Percentiles rank a stretch among this genome's conserved stretches.
These are phyloP conservation scores for Pseudoperonospora humuli DNA, from an alignment of 352 stramenopile species.

Conservation along the genomic window DNA sequence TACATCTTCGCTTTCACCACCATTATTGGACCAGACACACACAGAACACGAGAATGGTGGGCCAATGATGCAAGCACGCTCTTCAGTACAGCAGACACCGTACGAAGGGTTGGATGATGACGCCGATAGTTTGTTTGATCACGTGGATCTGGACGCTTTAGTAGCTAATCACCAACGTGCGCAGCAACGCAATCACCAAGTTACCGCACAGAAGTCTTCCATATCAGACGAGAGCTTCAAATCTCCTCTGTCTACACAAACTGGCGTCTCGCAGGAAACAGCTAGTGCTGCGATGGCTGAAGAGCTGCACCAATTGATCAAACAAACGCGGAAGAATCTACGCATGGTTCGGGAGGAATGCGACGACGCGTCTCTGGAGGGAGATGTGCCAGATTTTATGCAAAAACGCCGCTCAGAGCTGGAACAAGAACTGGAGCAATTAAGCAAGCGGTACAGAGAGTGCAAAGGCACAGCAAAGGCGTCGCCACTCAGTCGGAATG, in stretches of 20 bases:
- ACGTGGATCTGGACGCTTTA: constrained; percentile 46
- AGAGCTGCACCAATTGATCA: constrained; percentile 42
- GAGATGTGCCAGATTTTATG: constrained; percentile 52
- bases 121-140: constrained; percentile 25
- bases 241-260: constrained; percentile 13
- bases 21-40: background rate
- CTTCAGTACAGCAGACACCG: constrained; percentile 3
- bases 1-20: background rate
- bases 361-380: constrained; percentile 76
- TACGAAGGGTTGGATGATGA: constrained; percentile 14
- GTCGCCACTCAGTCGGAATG: constrained; percentile 12
- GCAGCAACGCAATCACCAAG: constrained; percentile 17
- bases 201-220: background rate
- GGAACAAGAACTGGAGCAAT: constrained; percentile 47
- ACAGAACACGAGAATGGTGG: constrained; percentile 3
- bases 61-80: background rate
- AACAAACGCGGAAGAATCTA: constrained; percentile 51
- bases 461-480: constrained; percentile 27
- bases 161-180: constrained; percentile 37
- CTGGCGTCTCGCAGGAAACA: constrained; percentile 13
- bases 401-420: constrained; percentile 36
- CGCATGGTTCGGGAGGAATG: constrained; percentile 68
- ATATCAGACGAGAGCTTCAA: constrained; percentile 6
- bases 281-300: constrained; percentile 15
- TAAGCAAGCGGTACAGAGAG: constrained; percentile 59